A percentile compares a stretch with the other conserved stretches of the same genome.
phyloP scores from a whole-genome alignment of 192 early-diverging fungal species.

The Coemansia aciculifera region DNA sequence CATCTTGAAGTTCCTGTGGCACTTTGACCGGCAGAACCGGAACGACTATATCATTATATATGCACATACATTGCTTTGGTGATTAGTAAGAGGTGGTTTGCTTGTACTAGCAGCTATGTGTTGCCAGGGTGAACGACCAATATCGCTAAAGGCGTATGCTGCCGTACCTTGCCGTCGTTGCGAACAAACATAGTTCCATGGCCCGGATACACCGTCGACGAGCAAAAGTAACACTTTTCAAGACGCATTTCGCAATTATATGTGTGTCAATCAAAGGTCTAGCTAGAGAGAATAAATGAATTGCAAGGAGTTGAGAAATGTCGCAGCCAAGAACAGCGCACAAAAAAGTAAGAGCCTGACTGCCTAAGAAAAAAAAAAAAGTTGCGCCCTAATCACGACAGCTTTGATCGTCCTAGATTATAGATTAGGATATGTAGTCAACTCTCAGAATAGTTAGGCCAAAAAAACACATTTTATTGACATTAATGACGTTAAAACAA shows the following conservation, averaged over 20 bases:
- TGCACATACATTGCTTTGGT: background rate
- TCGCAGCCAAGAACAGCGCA: background rate
- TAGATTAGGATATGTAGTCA: background rate
- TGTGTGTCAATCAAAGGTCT: conserved; percentile 10
- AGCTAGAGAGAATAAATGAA: background rate
- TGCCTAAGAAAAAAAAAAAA: conserved; percentile 9
- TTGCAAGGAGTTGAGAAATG: background rate
- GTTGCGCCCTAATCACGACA: background rate
- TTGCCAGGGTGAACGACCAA: background rate
- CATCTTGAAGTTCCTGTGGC: conserved; percentile 99
- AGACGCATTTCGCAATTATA: conserved; percentile 72
- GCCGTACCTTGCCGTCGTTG: conserved; percentile 89
- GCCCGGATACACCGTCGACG: conserved; percentile 93
- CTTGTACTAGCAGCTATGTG: background rate
- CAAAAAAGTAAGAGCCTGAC: background rate
- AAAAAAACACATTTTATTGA: background rate
- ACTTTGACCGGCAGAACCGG: conserved; percentile 97
- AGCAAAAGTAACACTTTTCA: conserved; percentile 99
- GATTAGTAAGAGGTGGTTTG: background rate
- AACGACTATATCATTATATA: conserved; percentile 64
- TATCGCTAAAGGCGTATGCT: background rate
- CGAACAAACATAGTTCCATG: conserved; percentile 99
- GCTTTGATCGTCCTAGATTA: background rate
- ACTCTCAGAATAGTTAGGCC: background rate
- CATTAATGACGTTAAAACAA: background rate